Conservation (phyloP, 2,329 filamentous ascomycete species). For the Fusarium coicis region DNA sequence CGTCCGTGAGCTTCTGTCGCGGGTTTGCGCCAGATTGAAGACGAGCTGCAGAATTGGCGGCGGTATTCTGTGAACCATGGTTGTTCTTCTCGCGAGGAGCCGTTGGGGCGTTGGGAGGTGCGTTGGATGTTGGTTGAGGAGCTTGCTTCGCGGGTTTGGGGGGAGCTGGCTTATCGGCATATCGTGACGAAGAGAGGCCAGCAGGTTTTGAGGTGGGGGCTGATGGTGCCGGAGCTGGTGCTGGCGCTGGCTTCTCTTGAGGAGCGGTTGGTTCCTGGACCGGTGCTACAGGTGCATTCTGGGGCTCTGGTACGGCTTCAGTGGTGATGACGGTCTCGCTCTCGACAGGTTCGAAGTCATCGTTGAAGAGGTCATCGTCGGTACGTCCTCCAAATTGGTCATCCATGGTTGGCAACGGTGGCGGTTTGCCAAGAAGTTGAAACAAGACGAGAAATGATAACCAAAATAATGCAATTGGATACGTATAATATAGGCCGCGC, state of each 20-base stretch:
- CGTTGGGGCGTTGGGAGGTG: slow-evolving; percentile 47
- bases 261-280: slow-evolving; percentile 2
- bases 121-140: slow-evolving; percentile 37
- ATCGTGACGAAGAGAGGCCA: slow-evolving; percentile 48
- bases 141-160: slow-evolving; percentile 28
- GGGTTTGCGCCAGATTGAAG: slow-evolving; percentile 67
- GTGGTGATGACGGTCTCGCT: slow-evolving; percentile 47
- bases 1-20: slow-evolving; percentile 68
- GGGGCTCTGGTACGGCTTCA: slow-evolving; percentile 24
- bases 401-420: slow-evolving; percentile 57
- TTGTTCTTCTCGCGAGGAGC: slow-evolving; percentile 44
- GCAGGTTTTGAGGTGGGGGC: slow-evolving; percentile 20
- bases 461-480: neutral
- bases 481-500: neutral
- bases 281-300: neutral
- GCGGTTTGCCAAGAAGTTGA: neutral
- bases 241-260: slow-evolving; percentile 22
- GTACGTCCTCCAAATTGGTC: slow-evolving; percentile 71
- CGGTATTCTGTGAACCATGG: slow-evolving; percentile 44
- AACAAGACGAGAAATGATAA: neutral
- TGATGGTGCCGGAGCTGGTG: slow-evolving; percentile 21
- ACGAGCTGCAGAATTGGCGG: slow-evolving; percentile 54
- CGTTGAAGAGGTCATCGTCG: slow-evolving; percentile 71
- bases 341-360: slow-evolving; percentile 69
- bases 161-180: slow-evolving; percentile 47